These are phyloP conservation scores for Trichosporon coremiiforme DNA, from an alignment of 1,284 basidiomycete genomes.

Conservation along the genomic window DNA sequence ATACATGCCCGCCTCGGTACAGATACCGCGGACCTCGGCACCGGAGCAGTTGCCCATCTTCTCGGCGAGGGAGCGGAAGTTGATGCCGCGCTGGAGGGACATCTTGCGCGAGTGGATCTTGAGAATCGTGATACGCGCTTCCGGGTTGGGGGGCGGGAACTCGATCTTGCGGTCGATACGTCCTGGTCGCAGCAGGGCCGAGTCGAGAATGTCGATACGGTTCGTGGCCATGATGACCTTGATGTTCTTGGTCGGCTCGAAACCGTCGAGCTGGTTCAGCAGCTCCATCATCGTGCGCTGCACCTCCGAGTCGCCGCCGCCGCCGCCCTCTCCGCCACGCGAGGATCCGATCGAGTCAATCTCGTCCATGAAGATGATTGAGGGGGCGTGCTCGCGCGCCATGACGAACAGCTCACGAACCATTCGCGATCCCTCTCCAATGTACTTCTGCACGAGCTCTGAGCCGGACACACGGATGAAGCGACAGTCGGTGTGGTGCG, in stretches of 20 bases:
- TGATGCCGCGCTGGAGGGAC: conserved; percentile 97
- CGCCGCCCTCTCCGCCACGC: conserved; percentile 82
- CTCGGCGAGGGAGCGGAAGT: conserved; percentile 89
- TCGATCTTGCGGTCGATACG: conserved; percentile 99
- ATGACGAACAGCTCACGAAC: conserved; percentile 97
- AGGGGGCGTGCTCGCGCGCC: conserved; percentile 98
- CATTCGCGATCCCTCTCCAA: conserved; percentile 95
- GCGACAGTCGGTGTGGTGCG: conserved; percentile 96
- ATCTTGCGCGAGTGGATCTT: conserved; percentile 98
- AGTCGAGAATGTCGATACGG: conserved; percentile 96
- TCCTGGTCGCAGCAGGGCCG: conserved; percentile 89
- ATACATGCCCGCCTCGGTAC: conserved; percentile 99
- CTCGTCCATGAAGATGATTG: conserved; percentile 99
- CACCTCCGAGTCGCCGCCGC: conserved; percentile 90
- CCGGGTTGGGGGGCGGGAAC: conserved; percentile 97
- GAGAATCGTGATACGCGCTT: conserved; percentile 93
- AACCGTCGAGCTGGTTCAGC: conserved; percentile 95
- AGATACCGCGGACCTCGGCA: conserved; percentile 96
- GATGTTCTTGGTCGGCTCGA: conserved; percentile 97
- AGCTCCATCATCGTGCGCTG: conserved; percentile 98
- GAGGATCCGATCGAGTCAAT: conserved; percentile 98
- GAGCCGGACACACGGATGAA: conserved; percentile 96
- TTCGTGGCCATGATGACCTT: conserved; percentile 99
- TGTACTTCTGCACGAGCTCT: conserved; percentile 98
- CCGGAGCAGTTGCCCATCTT: conserved; percentile 99